Percentiles rank a stretch among this genome's conserved stretches.
These are phyloP conservation scores for Hypoxylon sp. DNA, from an alignment of 2,329 filamentous ascomycete species.

Conservation along the genomic window DNA sequence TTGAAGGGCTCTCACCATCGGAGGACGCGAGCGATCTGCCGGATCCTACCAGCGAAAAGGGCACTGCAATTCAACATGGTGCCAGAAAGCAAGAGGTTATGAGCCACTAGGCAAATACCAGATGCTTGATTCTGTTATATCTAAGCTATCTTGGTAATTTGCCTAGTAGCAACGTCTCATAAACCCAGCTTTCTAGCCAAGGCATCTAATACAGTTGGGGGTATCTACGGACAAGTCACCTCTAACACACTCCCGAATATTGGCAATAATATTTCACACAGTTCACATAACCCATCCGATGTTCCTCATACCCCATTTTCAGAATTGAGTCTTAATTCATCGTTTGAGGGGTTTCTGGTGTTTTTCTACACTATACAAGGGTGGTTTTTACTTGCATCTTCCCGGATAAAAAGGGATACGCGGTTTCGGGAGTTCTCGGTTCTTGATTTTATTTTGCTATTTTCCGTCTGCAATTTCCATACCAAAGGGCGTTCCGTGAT, in stretches of 20 bases:
- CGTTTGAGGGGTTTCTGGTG: constrained; percentile 8
- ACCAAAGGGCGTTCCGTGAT: neutral
- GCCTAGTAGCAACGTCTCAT: too few species aligned
- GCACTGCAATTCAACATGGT: constrained; percentile 25
- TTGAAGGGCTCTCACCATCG: constrained; percentile 10
- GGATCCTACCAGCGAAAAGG: constrained; percentile 16
- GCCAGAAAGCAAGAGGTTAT: constrained; percentile 41
- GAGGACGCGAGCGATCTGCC: constrained; percentile 12
- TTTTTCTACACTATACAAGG: constrained; percentile 21
- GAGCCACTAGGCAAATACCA: constrained; percentile 44
- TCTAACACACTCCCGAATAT: too few species aligned
- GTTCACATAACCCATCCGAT: too few species aligned
- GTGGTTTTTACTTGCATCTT: constrained; percentile 34
- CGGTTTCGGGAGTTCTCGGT: constrained; percentile 17
- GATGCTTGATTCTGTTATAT: neutral
- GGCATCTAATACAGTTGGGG: too few species aligned
- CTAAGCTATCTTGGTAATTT: neutral
- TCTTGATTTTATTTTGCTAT: neutral
- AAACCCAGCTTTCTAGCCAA: neutral
- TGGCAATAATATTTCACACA: too few species aligned
- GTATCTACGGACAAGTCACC: too few species aligned
- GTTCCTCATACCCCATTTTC: constrained; percentile 17
- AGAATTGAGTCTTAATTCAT: constrained; percentile 15
- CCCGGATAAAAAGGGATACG: constrained; percentile 23
- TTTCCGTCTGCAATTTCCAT: neutral